phyloP scores from a whole-genome alignment of 208 protist genomes.

The Herpetomonas samuelpessoai region DNA sequence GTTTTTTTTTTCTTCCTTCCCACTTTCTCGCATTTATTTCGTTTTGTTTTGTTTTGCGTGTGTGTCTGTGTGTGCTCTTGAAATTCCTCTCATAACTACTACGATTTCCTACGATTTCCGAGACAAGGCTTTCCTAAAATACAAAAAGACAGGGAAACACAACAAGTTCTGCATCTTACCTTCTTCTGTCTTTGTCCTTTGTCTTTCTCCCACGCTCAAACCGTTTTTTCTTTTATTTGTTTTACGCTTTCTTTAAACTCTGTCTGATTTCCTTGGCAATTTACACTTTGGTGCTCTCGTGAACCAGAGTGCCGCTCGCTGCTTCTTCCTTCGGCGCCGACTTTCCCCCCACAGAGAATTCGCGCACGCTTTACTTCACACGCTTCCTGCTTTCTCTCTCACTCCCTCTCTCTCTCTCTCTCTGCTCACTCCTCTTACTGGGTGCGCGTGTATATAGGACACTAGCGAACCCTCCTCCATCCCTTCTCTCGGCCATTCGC shows the following conservation, averaged over 20 bases:
- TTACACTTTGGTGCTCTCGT: too few relatives aligned
- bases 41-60: conserved; percentile 5
- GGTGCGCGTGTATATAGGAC: neutral
- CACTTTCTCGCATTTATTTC: conserved; percentile 4
- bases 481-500: neutral
- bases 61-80: conserved; percentile 1
- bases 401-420: conserved; percentile 5
- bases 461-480: too few relatives aligned
- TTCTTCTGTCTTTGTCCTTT: conserved; percentile 5
- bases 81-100: neutral
- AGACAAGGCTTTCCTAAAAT: too few relatives aligned
- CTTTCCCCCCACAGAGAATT: neutral
- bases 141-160: too few relatives aligned
- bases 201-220: neutral
- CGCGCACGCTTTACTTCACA: conserved; percentile 3
- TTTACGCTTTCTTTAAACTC: conserved; percentile 1
- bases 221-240: conserved; percentile 4
- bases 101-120: too few relatives aligned
- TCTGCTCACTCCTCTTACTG: conserved; percentile 1
- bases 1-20: conserved; percentile 7
- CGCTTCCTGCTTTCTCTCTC: conserved; percentile 2
- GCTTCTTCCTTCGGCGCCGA: conserved; percentile 2
- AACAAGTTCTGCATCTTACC: too few relatives aligned
- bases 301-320: too few relatives aligned
- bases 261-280: conserved; percentile 1